phyloP scores from a whole-genome alignment of 2,329 filamentous ascomycete genomes.

The Monosporascus sp. region DNA sequence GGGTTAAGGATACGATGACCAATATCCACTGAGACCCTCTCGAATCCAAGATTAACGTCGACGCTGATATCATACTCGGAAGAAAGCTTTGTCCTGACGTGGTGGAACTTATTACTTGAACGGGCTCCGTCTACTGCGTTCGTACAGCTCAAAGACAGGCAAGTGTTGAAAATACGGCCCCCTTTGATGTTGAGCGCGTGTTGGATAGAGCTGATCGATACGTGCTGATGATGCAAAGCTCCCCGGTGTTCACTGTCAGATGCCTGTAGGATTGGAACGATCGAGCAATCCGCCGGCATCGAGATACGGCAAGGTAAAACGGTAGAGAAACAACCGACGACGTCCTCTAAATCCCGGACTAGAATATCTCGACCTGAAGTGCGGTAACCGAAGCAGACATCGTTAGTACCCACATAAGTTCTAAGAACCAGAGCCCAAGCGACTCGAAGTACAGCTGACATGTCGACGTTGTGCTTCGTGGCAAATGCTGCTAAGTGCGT shows the following conservation, averaged over 20 bases:
- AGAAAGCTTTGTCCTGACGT: slow-evolving; percentile 34
- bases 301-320: slow-evolving; percentile 20
- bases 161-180: slow-evolving; percentile 44
- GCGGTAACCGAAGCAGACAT: slow-evolving; percentile 51
- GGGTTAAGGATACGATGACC: slow-evolving; percentile 38
- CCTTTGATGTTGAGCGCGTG: slow-evolving; percentile 39
- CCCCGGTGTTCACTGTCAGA: slow-evolving; percentile 18
- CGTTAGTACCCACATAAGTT: slow-evolving; percentile 46
- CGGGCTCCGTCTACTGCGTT: slow-evolving; percentile 13
- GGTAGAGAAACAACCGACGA: slow-evolving; percentile 41
- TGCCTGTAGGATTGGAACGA: slow-evolving; percentile 20
- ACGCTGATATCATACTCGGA: slow-evolving; percentile 44
- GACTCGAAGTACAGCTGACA: slow-evolving; percentile 49
- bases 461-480: slow-evolving; percentile 34
- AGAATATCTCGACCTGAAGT: slow-evolving; percentile 40
- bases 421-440: slow-evolving; percentile 56
- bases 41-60: slow-evolving; percentile 37
- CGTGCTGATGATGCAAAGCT: slow-evolving; percentile 36
- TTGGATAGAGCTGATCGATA: slow-evolving; percentile 41
- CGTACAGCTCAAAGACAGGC: slow-evolving; percentile 42
- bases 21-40: slow-evolving; percentile 38
- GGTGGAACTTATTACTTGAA: slow-evolving; percentile 29
- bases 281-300: slow-evolving; percentile 11
- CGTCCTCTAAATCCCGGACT: slow-evolving; percentile 32
- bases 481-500: slow-evolving; percentile 40